Evolutionary conservation across 2,329 filamentous ascomycete genomes (phyloP).

Genomic region (Colletotrichum lupini): DNA sequence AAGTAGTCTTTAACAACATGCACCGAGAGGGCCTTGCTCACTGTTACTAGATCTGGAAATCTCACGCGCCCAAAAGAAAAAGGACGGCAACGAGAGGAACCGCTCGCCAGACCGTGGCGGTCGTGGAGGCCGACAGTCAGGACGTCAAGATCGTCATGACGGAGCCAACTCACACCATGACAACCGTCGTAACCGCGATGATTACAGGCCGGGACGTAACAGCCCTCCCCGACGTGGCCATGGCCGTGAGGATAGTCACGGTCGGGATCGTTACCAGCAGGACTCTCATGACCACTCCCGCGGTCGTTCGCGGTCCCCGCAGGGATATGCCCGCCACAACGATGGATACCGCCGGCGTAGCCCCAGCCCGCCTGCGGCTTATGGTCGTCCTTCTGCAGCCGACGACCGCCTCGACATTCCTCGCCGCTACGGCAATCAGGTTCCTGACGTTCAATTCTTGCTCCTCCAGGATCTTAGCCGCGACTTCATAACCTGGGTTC

Average conservation of each 20-base stretch:
- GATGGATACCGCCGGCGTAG: constrained; percentile 75
- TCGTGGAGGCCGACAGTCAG: constrained; percentile 53
- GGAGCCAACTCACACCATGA: constrained; percentile 54
- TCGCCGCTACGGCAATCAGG: constrained; percentile 75
- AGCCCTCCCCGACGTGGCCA: constrained; percentile 70
- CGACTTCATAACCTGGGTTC: constrained; percentile 86
- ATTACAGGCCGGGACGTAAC: constrained; percentile 72
- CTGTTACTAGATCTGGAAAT: constrained; percentile 79
- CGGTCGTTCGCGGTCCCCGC: constrained; percentile 78
- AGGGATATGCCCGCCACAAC: constrained; percentile 54
- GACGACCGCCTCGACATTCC: constrained; percentile 77
- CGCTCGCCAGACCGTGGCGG: constrained; percentile 70
- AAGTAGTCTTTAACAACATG: constrained; percentile 53
- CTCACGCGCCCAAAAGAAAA: constrained; percentile 87
- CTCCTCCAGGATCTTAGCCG: constrained; percentile 81
- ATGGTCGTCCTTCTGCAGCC: constrained; percentile 60
- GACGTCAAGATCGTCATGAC: constrained; percentile 59
- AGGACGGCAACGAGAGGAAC: constrained; percentile 65
- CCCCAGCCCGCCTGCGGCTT: constrained; percentile 67
- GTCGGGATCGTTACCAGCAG: constrained; percentile 56
- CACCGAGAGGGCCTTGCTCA: background rate
- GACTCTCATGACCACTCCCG: constrained; percentile 56
- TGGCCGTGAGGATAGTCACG: constrained; percentile 71
- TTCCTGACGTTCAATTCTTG: constrained; percentile 91
- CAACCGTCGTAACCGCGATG: constrained; percentile 65